These are phyloP conservation scores for Nakaseomyces nivariensis DNA, from an alignment of 1,139 yeast species.

Conservation along the genomic window DNA sequence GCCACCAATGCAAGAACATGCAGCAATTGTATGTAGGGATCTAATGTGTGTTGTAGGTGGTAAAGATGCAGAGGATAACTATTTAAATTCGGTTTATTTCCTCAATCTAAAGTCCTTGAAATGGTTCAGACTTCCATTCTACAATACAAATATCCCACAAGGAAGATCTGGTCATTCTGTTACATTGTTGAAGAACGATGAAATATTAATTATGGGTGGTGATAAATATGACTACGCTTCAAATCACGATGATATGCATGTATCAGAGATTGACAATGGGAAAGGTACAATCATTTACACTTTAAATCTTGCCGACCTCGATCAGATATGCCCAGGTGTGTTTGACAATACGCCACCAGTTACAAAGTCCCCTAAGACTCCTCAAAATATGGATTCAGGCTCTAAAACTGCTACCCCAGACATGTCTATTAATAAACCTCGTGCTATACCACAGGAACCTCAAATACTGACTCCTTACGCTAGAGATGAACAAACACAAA, in stretches of 20 bases:
- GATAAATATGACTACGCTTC: conserved; percentile 56
- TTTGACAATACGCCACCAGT: conserved; percentile 11
- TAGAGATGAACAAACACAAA: neutral
- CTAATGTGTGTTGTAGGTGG: conserved; percentile 87
- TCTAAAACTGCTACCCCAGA: neutral
- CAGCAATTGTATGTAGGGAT: conserved; percentile 72
- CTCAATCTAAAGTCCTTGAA: conserved; percentile 62
- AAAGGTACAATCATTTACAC: conserved; percentile 54
- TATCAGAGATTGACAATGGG: conserved; percentile 41
- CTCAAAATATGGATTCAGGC: neutral
- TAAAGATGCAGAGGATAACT: conserved; percentile 64
- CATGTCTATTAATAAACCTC: neutral
- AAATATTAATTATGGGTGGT: conserved; percentile 84
- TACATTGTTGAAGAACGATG: conserved; percentile 56
- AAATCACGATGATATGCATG: conserved; percentile 37
- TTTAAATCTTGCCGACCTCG: conserved; percentile 39
- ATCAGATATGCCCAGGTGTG: conserved; percentile 30
- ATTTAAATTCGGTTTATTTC: conserved; percentile 61
- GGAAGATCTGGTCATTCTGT: conserved; percentile 93
- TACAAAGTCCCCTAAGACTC: conserved; percentile 2
- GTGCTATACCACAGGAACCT: neutral
- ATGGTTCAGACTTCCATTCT: conserved; percentile 60
- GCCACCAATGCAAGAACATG: conserved; percentile 86
- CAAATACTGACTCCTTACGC: neutral
- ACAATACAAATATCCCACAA: conserved; percentile 50